Evolutionary conservation across 2,329 filamentous ascomycete species (phyloP).

Genomic region (Claviceps pazoutovae): DNA sequence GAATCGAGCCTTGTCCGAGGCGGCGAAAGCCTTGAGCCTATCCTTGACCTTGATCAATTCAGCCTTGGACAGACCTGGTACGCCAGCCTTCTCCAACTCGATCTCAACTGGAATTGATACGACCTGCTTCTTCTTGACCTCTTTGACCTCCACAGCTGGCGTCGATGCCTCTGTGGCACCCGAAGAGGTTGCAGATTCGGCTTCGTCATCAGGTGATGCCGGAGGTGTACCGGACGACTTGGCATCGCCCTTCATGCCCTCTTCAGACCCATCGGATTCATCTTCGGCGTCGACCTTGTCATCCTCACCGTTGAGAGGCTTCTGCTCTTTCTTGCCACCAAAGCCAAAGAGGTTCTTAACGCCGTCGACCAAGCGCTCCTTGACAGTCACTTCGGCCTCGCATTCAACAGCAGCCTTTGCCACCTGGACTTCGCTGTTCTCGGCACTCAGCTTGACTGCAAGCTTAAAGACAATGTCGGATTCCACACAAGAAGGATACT

Average conservation of each 20-base stretch:
- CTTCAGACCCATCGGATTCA: constrained; percentile 19
- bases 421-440: constrained; percentile 71
- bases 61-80: constrained; percentile 32
- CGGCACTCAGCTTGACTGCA: constrained; percentile 53
- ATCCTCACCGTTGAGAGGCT: constrained; percentile 54
- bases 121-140: constrained; percentile 46
- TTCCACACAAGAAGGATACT: constrained; percentile 57
- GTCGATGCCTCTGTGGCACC: constrained; percentile 29
- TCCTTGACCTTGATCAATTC: constrained; percentile 43
- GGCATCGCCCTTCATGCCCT: constrained; percentile 29
- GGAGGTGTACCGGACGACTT: constrained; percentile 13
- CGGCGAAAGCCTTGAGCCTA: constrained; percentile 70
- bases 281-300: constrained; percentile 27
- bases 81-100: constrained; percentile 34
- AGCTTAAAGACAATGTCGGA: constrained; percentile 71
- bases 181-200: constrained; percentile 15
- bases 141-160: constrained; percentile 31
- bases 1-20: constrained; percentile 64
- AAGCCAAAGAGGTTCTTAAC: constrained; percentile 96
- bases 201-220: constrained; percentile 2
- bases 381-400: constrained; percentile 58
- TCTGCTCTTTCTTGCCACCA: constrained; percentile 70
- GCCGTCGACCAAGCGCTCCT: constrained; percentile 76
- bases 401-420: constrained; percentile 68
- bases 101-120: constrained; percentile 39